Evolutionary conservation across 345 rosid genomes (phyloP).

Genomic region (Bruguiera sexangula): DNA sequence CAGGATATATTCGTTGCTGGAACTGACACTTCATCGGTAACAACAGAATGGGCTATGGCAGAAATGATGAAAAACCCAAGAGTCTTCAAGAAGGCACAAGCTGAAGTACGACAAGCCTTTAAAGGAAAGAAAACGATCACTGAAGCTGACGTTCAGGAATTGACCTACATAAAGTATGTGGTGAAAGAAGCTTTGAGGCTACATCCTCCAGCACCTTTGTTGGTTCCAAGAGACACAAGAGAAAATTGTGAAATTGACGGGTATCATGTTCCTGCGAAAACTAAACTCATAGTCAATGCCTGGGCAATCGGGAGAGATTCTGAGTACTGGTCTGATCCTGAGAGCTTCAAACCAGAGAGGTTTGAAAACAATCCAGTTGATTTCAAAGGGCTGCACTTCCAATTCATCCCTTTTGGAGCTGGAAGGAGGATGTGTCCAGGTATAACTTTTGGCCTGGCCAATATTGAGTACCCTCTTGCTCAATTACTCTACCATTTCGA

Average conservation of each 20-base stretch:
- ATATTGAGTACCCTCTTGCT: slow-evolving; percentile 19
- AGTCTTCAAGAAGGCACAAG: slow-evolving; percentile 18
- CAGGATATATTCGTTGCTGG: slow-evolving; percentile 17
- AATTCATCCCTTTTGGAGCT: slow-evolving; percentile 16
- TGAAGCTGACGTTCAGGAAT: slow-evolving; percentile 15
- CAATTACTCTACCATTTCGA: slow-evolving; percentile 20
- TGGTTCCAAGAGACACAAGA: slow-evolving; percentile 16
- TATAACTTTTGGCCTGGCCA: slow-evolving; percentile 13
- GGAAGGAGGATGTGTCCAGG: slow-evolving; percentile 24
- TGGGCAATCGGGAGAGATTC: slow-evolving; percentile 16
- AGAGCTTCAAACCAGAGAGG: slow-evolving; percentile 14
- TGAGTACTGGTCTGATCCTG: slow-evolving; percentile 2
- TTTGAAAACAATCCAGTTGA: slow-evolving; percentile 1
- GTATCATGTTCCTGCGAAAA: slow-evolving; percentile 3
- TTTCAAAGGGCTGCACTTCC: slow-evolving; percentile 15
- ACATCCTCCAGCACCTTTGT: slow-evolving; percentile 16
- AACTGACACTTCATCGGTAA: slow-evolving; percentile 16
- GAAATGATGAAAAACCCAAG: slow-evolving; percentile 18
- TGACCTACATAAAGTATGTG: slow-evolving; percentile 8
- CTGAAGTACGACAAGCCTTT: slow-evolving; percentile 4
- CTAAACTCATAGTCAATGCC: slow-evolving; percentile 13
- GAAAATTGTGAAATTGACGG: slow-evolving; percentile 15
- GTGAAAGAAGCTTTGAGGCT: slow-evolving; percentile 20
- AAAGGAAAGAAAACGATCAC: slow-evolving; percentile 12
- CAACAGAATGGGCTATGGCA: slow-evolving; percentile 20